phyloP scores from a whole-genome alignment of 345 rosid species.

The Bruguiera parviflora region DNA sequence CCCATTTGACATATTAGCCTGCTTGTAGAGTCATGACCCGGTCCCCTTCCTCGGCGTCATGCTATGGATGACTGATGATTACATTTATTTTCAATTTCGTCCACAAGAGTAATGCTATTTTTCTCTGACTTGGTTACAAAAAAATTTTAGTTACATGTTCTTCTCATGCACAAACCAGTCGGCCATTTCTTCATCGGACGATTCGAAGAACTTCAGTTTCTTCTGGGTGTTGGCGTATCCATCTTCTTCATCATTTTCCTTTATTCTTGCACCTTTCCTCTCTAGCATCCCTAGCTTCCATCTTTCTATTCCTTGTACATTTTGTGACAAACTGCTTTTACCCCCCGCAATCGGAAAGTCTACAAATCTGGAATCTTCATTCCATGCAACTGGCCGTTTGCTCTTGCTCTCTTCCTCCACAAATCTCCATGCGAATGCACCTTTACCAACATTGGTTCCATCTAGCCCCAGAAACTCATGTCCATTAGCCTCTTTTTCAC shows the following conservation, averaged over 20 bases:
- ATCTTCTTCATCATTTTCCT: slow-evolving; percentile 23
- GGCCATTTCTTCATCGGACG: slow-evolving; percentile 52
- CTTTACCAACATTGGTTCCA: slow-evolving; percentile 16
- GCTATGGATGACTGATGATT: too few relatives aligned
- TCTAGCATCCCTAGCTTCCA: slow-evolving; percentile 56
- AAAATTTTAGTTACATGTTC: slow-evolving; percentile 1
- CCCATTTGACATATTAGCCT: not conserved
- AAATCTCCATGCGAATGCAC: slow-evolving; percentile 46
- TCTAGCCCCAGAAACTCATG: not conserved
- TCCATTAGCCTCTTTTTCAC: slow-evolving; percentile 1
- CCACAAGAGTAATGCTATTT: too few relatives aligned
- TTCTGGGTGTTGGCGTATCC: slow-evolving; percentile 20
- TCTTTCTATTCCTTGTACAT: slow-evolving; percentile 36
- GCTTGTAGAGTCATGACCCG: not conserved
- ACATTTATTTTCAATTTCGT: too few relatives aligned
- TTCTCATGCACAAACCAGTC: slow-evolving; percentile 53
- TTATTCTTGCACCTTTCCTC: slow-evolving; percentile 12
- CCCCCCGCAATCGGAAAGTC: slow-evolving; percentile 66
- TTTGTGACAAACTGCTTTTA: slow-evolving; percentile 43
- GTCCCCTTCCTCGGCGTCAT: too few relatives aligned
- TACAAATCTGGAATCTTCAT: slow-evolving; percentile 29
- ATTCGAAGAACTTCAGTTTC: slow-evolving; percentile 32
- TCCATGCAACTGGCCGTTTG: slow-evolving; percentile 13
- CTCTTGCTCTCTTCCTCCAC: slow-evolving; percentile 36
- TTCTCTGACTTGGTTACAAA: not conserved